Evolutionary conservation across 192 early-diverging fungal species (phyloP).

Genomic region (Rhizophlyctis rosea): DNA sequence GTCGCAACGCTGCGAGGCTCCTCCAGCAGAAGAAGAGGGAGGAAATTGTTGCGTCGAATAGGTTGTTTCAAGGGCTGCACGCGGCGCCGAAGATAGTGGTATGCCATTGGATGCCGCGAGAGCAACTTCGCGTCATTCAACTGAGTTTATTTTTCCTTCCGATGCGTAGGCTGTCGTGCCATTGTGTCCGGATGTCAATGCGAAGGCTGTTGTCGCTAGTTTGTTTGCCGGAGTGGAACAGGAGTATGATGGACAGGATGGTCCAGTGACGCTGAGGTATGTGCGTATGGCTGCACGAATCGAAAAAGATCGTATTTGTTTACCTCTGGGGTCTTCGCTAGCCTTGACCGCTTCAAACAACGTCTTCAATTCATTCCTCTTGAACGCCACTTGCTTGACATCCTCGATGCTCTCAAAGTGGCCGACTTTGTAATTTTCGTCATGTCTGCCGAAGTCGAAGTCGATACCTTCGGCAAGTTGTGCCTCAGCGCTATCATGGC

Average conservation of each 20-base stretch:
- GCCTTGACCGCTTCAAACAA: conserved; percentile 85
- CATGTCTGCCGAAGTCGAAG: conserved; percentile 85
- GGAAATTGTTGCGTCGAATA: conserved; percentile 62
- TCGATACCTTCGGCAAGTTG: conserved; percentile 88
- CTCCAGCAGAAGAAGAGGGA: conserved; percentile 80
- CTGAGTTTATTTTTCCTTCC: too few relatives aligned
- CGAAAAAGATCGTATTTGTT: too few relatives aligned
- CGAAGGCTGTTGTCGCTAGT: conserved; percentile 40
- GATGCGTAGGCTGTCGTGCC: conserved; percentile 88
- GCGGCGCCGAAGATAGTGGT: conserved; percentile 87
- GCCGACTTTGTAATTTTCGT: conserved; percentile 88
- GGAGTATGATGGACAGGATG: too few relatives aligned
- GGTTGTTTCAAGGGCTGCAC: conserved; percentile 79
- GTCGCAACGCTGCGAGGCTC: conserved; percentile 75
- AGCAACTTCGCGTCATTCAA: too few relatives aligned
- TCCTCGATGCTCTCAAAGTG: conserved; percentile 86
- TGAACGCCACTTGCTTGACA: conserved; percentile 74
- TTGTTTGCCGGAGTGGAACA: conserved; percentile 54
- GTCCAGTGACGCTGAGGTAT: too few relatives aligned
- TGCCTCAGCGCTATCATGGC: conserved; percentile 80
- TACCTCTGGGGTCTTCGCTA: too few relatives aligned
- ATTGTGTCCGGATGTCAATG: conserved; percentile 75
- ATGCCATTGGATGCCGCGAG: too few relatives aligned
- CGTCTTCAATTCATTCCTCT: conserved; percentile 79
- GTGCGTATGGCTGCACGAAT: not conserved